Evolutionary conservation across 148 eudicot genomes (phyloP).

Genomic region (Pouteria glomerata): DNA sequence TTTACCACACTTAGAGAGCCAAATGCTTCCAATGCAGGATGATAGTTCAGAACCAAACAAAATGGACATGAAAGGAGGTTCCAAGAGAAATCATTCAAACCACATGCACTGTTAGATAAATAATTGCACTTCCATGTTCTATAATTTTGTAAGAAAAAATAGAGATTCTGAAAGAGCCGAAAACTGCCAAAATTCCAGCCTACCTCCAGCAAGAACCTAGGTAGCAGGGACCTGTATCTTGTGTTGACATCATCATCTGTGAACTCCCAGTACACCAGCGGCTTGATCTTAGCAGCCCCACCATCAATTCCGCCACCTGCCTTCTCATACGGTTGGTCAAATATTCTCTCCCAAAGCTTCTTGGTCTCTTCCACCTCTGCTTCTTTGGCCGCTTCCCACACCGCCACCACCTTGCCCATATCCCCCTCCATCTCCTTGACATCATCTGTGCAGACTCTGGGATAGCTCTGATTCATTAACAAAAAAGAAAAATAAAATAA

Average conservation of each 20-base stretch:
- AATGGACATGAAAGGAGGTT: neutral
- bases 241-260: constrained; percentile 62
- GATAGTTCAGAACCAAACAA: neutral
- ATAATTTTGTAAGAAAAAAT: neutral
- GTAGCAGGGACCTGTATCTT: constrained; percentile 71
- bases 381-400: constrained; percentile 43
- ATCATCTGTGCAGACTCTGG: constrained; percentile 75
- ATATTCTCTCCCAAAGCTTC: constrained; percentile 67
- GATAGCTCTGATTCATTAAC: constrained; percentile 70
- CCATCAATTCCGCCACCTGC: constrained; percentile 53
- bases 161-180: neutral
- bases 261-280: constrained; percentile 54
- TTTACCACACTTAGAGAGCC: neutral
- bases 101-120: constrained; percentile 1
- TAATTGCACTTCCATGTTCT: neutral
- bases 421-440: constrained; percentile 55
- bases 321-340: constrained; percentile 87
- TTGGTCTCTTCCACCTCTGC: constrained; percentile 53
- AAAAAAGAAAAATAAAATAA: constrained; percentile 10
- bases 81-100: neutral
- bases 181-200: constrained; percentile 21
- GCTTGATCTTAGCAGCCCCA: constrained; percentile 22
- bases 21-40: neutral
- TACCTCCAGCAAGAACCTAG: constrained; percentile 84
- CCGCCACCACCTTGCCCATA: constrained; percentile 49